A percentile compares a stretch with the other conserved stretches of the same genome.
These are phyloP conservation scores for Kwoniella heveanensis DNA, from an alignment of 768 basidiomycete genomes.

Conservation along the genomic window DNA sequence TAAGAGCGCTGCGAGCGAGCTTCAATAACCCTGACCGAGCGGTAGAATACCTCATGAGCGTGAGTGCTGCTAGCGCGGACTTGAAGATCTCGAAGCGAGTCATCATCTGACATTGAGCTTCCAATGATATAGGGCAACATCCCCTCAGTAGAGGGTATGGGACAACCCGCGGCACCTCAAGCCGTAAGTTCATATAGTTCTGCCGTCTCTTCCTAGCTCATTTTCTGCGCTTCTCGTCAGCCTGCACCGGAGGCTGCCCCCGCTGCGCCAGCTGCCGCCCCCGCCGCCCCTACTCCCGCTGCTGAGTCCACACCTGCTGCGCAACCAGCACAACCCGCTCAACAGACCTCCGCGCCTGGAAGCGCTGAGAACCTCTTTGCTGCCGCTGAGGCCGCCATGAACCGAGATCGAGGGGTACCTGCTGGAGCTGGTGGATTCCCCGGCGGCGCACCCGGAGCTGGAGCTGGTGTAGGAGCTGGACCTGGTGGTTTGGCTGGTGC, in stretches of 20 bases:
- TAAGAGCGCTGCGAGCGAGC: constrained; percentile 82
- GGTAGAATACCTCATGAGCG: constrained; percentile 95
- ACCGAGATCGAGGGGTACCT: constrained; percentile 51
- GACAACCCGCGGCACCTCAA: constrained; percentile 18
- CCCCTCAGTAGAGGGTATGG: constrained; percentile 33
- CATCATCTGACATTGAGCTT: too few species aligned
- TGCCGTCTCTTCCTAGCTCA: constrained; percentile 34
- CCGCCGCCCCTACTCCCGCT: constrained; percentile 58
- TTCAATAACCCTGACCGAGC: constrained; percentile 98
- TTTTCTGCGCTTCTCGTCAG: constrained; percentile 23
- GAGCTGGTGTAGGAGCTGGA: constrained; percentile 52
- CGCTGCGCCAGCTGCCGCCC: constrained; percentile 52
- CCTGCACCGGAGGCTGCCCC: constrained; percentile 61
- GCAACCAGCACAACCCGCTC: constrained; percentile 39
- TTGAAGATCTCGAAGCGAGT: neutral
- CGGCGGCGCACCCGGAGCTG: constrained; percentile 55
- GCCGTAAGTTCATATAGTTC: constrained; percentile 25
- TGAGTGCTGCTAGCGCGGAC: constrained; percentile 56
- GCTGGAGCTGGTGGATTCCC: constrained; percentile 18
- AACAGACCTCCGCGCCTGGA: constrained; percentile 28
- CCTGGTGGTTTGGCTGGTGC: constrained; percentile 61
- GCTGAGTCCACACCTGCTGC: constrained; percentile 53
- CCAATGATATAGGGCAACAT: constrained; percentile 35
- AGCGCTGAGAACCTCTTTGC: constrained; percentile 83
- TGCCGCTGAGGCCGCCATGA: constrained; percentile 59